phyloP scores from a whole-genome alignment of 1,284 basidiomycete species.

The Sparassis latifolia region DNA sequence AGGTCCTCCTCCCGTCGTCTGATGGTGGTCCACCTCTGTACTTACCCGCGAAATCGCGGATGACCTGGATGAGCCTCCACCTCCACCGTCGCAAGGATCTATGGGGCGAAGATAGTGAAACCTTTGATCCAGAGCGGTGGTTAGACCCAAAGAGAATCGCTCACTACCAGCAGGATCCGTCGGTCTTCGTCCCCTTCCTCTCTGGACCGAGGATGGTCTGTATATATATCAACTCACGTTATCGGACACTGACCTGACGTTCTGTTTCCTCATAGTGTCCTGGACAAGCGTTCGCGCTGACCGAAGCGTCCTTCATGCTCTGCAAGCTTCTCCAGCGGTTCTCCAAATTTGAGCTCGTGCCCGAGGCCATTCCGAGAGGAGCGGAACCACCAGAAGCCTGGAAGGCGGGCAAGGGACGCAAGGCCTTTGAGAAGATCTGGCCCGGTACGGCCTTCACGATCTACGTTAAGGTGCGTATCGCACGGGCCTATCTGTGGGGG shows the following conservation, averaged over 20 bases:
- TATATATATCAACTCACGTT: background rate
- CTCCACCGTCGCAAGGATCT: conserved; percentile 19
- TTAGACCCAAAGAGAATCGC: conserved; percentile 38
- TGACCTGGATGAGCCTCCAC: conserved; percentile 9
- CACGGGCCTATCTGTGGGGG: background rate
- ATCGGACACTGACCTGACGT: background rate
- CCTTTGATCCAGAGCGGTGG: conserved; percentile 56
- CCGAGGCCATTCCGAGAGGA: conserved; percentile 49
- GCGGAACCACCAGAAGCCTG: conserved; percentile 51
- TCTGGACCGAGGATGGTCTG: conserved; percentile 40
- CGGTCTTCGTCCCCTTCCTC: conserved; percentile 53
- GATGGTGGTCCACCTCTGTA: background rate
- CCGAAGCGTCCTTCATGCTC: conserved; percentile 27
- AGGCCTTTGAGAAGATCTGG: conserved; percentile 6
- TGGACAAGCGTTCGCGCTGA: conserved; percentile 28
- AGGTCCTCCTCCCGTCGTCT: conserved; percentile 4
- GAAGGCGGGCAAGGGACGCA: conserved; percentile 34
- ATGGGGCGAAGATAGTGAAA: conserved; percentile 14
- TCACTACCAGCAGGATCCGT: conserved; percentile 39
- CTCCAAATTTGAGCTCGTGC: conserved; percentile 45
- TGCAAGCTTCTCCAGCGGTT: conserved; percentile 53
- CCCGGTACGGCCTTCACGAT: conserved; percentile 6
- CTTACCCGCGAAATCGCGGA: conserved; percentile 3
- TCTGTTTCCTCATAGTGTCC: background rate
- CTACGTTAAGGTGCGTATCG: conserved; percentile 3